These are phyloP conservation scores for Wallacemonas collosoma DNA, from an alignment of 208 protist species.

Conservation along the genomic window DNA sequence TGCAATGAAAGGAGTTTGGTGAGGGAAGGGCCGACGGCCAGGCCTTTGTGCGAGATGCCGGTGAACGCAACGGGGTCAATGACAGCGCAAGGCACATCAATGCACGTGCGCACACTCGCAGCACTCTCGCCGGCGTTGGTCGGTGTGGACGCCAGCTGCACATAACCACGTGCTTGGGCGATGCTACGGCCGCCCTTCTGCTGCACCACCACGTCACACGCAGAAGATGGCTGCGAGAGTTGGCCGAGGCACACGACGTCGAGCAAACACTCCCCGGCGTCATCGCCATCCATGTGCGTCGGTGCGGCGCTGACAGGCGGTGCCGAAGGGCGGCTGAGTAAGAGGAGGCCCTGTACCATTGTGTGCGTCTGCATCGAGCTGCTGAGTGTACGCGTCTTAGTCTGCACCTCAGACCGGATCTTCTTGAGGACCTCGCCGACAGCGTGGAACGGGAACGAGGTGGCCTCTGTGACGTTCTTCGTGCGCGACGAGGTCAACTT, in stretches of 20 bases:
- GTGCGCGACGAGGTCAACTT: background rate
- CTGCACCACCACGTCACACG: background rate
- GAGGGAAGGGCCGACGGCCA: slow-evolving; percentile 53
- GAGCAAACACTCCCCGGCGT: slow-evolving; percentile 18
- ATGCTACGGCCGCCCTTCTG: background rate
- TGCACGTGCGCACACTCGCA: background rate
- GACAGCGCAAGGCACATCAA: slow-evolving; percentile 30
- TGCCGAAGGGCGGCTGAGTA: slow-evolving; percentile 38
- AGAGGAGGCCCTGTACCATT: slow-evolving; percentile 49
- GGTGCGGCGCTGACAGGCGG: slow-evolving; percentile 5
- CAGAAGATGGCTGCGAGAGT: slow-evolving; percentile 4
- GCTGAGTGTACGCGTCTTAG: background rate
- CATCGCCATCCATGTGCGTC: background rate
- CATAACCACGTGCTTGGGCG: too few species aligned
- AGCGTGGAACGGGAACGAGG: slow-evolving; percentile 26
- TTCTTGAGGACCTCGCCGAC: slow-evolving; percentile 20
- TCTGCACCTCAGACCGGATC: background rate
- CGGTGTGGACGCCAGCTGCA: too few species aligned
- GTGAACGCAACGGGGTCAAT: slow-evolving; percentile 54
- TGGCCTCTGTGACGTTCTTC: background rate
- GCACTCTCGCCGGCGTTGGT: too few species aligned
- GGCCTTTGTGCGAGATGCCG: slow-evolving; percentile 42
- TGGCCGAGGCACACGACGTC: slow-evolving; percentile 24
- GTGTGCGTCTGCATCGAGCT: slow-evolving; percentile 1
- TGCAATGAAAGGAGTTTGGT: slow-evolving; percentile 41